Percentiles rank a stretch among this genome's conserved stretches.
phyloP scores from a whole-genome alignment of 106 monocot genomes.

The Agapanthus africanus region DNA sequence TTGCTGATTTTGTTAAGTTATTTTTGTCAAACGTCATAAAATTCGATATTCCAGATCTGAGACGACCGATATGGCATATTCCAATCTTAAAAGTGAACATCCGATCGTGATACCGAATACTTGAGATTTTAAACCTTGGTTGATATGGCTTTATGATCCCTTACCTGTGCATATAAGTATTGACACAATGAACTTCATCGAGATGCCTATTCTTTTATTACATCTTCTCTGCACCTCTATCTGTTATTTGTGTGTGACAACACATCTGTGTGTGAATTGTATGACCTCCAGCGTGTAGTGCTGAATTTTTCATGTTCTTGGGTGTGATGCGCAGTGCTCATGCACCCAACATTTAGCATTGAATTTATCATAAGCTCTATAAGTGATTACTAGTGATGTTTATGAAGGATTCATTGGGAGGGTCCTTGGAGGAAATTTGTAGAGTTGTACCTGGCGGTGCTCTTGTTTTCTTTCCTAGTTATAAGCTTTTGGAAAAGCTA shows the following conservation, averaged over 20 bases:
- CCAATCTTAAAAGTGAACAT: no score
- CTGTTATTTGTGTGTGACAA: background rate
- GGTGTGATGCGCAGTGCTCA: background rate
- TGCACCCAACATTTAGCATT: background rate
- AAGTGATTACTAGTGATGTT: background rate
- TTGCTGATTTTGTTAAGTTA: no score
- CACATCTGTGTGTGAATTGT: background rate
- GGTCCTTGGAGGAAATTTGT: slow-evolving; percentile 83
- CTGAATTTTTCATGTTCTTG: background rate
- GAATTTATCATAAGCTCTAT: background rate
- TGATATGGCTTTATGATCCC: no score
- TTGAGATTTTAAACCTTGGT: no score
- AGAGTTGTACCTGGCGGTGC: slow-evolving; percentile 83
- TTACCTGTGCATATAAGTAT: no score
- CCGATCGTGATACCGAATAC: no score
- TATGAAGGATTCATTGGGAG: slow-evolving; percentile 84
- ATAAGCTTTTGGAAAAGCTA: slow-evolving; percentile 90
- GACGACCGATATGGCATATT: no score
- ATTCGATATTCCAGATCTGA: no score
- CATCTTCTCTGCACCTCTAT: background rate
- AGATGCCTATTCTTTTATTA: background rate
- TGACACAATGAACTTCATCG: background rate
- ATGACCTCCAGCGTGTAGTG: no score
- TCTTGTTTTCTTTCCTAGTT: slow-evolving; percentile 95
- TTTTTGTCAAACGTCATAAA: no score